Percentiles rank a stretch among this genome's conserved stretches.
Conservation (phyloP, 192 early-diverging fungal genomes). For the Thamnidium elegans region DNA sequence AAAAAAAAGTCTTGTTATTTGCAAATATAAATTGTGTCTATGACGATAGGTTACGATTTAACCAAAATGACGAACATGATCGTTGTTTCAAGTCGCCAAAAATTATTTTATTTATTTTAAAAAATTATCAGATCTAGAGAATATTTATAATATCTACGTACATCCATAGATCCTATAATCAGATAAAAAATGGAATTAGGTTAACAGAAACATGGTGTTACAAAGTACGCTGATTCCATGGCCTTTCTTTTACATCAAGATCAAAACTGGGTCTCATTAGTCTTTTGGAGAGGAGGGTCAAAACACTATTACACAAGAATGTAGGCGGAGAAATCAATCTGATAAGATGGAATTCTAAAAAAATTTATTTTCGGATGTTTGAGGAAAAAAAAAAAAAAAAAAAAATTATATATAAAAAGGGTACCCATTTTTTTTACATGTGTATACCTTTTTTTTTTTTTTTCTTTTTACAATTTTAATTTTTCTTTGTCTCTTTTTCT, state of each 20-base stretch:
- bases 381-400: not conserved
- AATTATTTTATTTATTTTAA: too few species aligned
- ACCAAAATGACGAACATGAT: too few species aligned
- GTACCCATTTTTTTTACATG: not conserved
- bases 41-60: too few species aligned
- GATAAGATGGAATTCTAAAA: not conserved
- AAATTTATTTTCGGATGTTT: not conserved
- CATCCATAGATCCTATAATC: not conserved
- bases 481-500: not conserved
- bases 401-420: not conserved
- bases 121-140: not conserved
- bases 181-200: not conserved
- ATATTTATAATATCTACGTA: not conserved
- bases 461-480: not conserved
- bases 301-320: too few species aligned
- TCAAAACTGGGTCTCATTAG: not conserved
- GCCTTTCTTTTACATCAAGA: not conserved
- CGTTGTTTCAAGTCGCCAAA: too few species aligned
- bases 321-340: constrained; percentile 1
- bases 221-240: not conserved
- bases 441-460: not conserved
- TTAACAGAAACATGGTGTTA: not conserved
- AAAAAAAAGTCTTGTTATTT: too few species aligned
- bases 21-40: too few species aligned
- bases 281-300: too few species aligned